Evolutionary conservation across 208 protist species (phyloP).

Genomic region (Leishmania tropica): DNA sequence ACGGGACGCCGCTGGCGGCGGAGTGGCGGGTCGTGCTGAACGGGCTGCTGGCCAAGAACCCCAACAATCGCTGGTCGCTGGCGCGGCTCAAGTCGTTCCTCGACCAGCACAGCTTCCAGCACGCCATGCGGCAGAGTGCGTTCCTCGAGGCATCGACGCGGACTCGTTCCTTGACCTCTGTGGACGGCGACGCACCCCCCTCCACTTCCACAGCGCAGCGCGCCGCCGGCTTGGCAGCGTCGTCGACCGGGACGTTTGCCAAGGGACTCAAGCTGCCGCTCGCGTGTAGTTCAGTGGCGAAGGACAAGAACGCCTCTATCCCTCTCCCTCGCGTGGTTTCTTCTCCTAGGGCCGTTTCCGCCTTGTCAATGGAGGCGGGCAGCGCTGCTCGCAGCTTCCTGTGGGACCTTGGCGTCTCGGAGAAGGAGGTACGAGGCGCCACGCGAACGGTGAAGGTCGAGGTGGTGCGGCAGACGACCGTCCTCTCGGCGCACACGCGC

Average conservation of each 20-base stretch:
- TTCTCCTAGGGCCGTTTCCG: background rate
- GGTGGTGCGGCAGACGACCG: conserved; percentile 11
- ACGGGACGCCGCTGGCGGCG: conserved; percentile 28
- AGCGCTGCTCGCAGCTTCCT: conserved; percentile 10
- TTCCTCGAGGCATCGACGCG: conserved; percentile 7
- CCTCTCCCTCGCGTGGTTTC: background rate
- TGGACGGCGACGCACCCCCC: background rate
- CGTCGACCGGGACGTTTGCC: background rate
- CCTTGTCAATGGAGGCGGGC: conserved; percentile 5
- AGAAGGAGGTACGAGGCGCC: conserved; percentile 46
- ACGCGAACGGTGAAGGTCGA: conserved; percentile 34
- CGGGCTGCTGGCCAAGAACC: conserved; percentile 77
- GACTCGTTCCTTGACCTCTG: background rate
- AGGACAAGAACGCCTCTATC: background rate
- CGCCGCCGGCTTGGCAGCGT: background rate
- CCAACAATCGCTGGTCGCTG: conserved; percentile 63
- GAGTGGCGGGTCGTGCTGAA: conserved; percentile 62
- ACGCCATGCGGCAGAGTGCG: conserved; percentile 20
- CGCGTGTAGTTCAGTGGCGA: conserved; percentile 1
- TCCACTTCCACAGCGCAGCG: background rate
- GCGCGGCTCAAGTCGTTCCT: conserved; percentile 56
- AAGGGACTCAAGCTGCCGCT: background rate
- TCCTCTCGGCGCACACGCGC: conserved; percentile 24
- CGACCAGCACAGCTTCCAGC: conserved; percentile 39
- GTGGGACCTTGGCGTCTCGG: conserved; percentile 37